Base-by-base conservation (phyloP, 1,284 basidiomycete genomes). In the Sanguinoderma infundibulare region DNA sequence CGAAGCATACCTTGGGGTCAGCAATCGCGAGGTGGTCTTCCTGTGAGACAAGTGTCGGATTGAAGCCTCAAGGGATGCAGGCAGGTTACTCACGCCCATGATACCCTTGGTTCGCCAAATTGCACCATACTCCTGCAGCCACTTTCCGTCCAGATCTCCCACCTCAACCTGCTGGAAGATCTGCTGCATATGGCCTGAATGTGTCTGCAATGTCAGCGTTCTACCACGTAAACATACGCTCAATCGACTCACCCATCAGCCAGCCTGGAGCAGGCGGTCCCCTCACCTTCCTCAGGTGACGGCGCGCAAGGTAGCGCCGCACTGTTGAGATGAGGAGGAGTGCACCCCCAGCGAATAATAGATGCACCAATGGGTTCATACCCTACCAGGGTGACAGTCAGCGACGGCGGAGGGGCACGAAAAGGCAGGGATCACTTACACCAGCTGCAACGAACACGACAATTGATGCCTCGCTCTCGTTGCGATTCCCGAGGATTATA, bases 1-100 rank as follows among this genome's bases (percentile, higher is more conserved):
- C 14, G 14, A 14, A 6, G 9, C 62, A 46, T 53, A 71, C 69
- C 63, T 79, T 78, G 12, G 78, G 75, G 59, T 82, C 79, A 0
- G 69, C 66, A 9, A 73, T 40, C 55, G 63, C 65, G 8, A 74
- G 60, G 14, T 54, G 34, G 30, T 74, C 69, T 40, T 66, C 65
- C 72, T 73, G 50, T 28, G 59, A 36, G 15, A 3, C 40, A 60
- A 61, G 30, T 51, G 28, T 15, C n/a, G n/a, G 7, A 35, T 14
- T 10, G 30, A 10, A 24, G 2, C 15, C 14, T 3, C 8, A 53
- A 12, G 10, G 5, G 15, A 5, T 35, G 30, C 8, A 17, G 15
- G 4, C 9, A 26, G 6, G n/a, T 30, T 28, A 53, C 71, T 62
- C 39, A 76, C 75, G 1, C 71, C 71, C 35, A 73, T 67, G 55